Evolutionary conservation across 371 early-diverging fungal species (phyloP).

Genomic region (Conidiobolus incongruus): DNA sequence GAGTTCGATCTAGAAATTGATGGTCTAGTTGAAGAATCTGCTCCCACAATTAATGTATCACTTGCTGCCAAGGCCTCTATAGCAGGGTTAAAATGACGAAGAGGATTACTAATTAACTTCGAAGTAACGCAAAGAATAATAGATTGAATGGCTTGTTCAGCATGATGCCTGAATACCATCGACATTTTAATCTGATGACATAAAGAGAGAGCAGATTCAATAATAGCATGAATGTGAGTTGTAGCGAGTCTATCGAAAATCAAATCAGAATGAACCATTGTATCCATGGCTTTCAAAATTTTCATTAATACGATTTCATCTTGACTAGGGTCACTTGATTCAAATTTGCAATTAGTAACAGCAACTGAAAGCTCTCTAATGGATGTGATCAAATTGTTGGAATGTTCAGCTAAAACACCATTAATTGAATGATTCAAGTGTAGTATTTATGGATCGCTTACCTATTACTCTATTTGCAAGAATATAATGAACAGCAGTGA

Average conservation of each 20-base stretch:
- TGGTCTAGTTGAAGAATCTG: no score
- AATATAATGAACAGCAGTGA: background rate
- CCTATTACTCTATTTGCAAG: no score
- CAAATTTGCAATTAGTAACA: constrained; percentile 86
- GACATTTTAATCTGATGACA: background rate
- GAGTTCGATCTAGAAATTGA: no score
- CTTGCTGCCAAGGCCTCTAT: no score
- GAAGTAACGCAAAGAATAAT: background rate
- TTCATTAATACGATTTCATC: constrained; percentile 83
- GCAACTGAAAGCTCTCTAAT: constrained; percentile 50
- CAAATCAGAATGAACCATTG: background rate
- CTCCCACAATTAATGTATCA: no score
- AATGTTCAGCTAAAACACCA: constrained; percentile 11
- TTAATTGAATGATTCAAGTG: no score
- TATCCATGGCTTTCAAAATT: constrained; percentile 30
- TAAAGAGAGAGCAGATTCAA: background rate
- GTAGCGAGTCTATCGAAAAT: background rate
- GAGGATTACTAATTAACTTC: no score
- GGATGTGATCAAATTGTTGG: constrained; percentile 32
- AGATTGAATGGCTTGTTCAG: background rate
- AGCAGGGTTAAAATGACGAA: no score
- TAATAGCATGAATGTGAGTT: background rate
- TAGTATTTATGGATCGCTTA: no score
- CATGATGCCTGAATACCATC: background rate
- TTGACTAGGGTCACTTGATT: constrained; percentile 71